These are phyloP conservation scores for Phytophthora hibernalis DNA, from an alignment of 352 stramenopile species.

Conservation along the genomic window DNA sequence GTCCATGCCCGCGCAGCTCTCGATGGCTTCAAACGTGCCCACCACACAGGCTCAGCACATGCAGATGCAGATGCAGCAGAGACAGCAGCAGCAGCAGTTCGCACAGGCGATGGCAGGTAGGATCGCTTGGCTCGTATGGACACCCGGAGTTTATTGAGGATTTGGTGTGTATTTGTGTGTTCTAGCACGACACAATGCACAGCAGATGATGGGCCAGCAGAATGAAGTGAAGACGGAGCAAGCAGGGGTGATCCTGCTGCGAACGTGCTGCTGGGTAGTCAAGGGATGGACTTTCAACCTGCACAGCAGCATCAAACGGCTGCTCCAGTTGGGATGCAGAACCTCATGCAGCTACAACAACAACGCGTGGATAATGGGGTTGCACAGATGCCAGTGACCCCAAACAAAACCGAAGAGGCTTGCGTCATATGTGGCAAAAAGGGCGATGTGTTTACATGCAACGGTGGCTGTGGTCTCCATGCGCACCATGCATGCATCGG, in stretches of 20 bases:
- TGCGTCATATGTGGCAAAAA: conserved; percentile 67
- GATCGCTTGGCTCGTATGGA: neutral
- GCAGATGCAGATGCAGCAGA: conserved; percentile 49
- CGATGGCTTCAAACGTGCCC: conserved; percentile 35
- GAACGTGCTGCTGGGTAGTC: conserved; percentile 28
- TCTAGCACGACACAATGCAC: conserved; percentile 28
- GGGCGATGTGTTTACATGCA: conserved; percentile 62
- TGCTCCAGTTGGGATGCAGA: conserved; percentile 8
- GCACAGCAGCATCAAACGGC: conserved; percentile 3
- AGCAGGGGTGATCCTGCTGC: conserved; percentile 1
- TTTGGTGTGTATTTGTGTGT: neutral
- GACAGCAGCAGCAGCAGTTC: conserved; percentile 46
- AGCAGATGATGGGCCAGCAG: conserved; percentile 40
- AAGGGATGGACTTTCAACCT: conserved; percentile 19
- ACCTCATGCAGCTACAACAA: neutral
- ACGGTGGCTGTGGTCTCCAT: conserved; percentile 64
- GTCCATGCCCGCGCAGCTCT: conserved; percentile 32
- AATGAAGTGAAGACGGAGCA: neutral
- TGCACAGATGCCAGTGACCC: conserved; percentile 28
- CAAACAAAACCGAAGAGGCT: conserved; percentile 28
- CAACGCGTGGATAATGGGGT: conserved; percentile 1
- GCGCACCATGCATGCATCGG: conserved; percentile 69
- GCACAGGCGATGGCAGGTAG: conserved; percentile 42
- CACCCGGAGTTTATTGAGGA: neutral
- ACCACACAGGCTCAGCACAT: conserved; percentile 38